A percentile compares a stretch with the other conserved stretches of the same genome.
Conservation (phyloP, 1,139 yeast species). For the Saccharomyces hybrid region DNA sequence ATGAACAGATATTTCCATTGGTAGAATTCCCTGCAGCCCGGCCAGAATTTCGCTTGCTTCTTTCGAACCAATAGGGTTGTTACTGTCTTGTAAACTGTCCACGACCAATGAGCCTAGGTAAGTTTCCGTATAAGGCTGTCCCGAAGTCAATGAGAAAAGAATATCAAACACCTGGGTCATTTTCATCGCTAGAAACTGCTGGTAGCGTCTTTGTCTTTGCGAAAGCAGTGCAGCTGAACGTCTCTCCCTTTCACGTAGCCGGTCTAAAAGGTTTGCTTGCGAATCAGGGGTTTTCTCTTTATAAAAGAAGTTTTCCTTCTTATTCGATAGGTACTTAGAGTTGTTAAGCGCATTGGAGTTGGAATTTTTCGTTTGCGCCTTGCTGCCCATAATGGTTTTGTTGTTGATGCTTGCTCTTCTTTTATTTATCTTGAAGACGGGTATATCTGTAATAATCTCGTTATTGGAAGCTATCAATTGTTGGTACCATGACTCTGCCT, state of each 20-base stretch:
- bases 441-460: slow-evolving; percentile 18
- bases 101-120: slow-evolving; percentile 27
- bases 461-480: background rate
- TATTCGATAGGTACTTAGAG: slow-evolving; percentile 13
- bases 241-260: slow-evolving; percentile 26
- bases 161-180: slow-evolving; percentile 34
- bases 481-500: slow-evolving; percentile 22
- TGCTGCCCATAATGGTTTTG: background rate
- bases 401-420: slow-evolving; percentile 12
- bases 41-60: slow-evolving; percentile 31
- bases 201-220: slow-evolving; percentile 33
- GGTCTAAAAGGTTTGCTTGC: slow-evolving; percentile 20
- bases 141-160: slow-evolving; percentile 26
- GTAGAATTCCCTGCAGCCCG: slow-evolving; percentile 17
- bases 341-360: slow-evolving; percentile 2
- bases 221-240: slow-evolving; percentile 23
- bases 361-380: background rate
- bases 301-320: slow-evolving; percentile 14
- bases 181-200: slow-evolving; percentile 39
- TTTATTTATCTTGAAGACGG: slow-evolving; percentile 18
- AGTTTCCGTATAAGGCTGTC: slow-evolving; percentile 31
- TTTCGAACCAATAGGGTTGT: slow-evolving; percentile 29
- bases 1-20: slow-evolving; percentile 15
- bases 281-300: slow-evolving; percentile 17
- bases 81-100: slow-evolving; percentile 31